These are phyloP conservation scores for Rugonectria rugulosa DNA, from an alignment of 2,329 filamentous ascomycete genomes.

Conservation along the genomic window DNA sequence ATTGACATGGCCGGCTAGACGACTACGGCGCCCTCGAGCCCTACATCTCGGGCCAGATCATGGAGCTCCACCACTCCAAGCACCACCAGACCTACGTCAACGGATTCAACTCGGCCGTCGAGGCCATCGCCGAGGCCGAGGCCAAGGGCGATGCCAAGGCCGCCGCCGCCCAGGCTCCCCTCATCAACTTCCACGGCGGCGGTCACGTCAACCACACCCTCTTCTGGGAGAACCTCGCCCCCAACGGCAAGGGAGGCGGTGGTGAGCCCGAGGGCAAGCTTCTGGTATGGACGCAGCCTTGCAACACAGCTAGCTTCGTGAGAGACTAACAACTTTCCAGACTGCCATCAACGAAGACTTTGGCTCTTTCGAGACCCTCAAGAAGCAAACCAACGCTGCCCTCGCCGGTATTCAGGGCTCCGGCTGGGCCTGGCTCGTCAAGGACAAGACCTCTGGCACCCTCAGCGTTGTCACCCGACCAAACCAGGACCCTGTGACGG, in stretches of 20 bases:
- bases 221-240: constrained; percentile 85
- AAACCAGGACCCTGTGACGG: constrained; percentile 90
- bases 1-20: constrained; percentile 61
- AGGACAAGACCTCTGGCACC: constrained; percentile 68
- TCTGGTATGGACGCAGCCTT: constrained; percentile 48
- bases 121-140: constrained; percentile 73
- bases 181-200: constrained; percentile 82
- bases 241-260: constrained; percentile 67
- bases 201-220: constrained; percentile 88
- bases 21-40: constrained; percentile 96
- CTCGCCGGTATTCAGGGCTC: constrained; percentile 83
- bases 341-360: constrained; percentile 71
- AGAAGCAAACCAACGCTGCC: constrained; percentile 71
- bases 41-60: constrained; percentile 85
- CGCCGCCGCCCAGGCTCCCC: constrained; percentile 58
- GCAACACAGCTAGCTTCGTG: no score
- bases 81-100: constrained; percentile 96
- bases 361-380: constrained; percentile 70
- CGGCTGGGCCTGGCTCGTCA: constrained; percentile 90
- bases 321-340: constrained; percentile 38
- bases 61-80: constrained; percentile 94
- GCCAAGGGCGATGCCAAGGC: constrained; percentile 65
- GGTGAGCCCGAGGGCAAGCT: constrained; percentile 70
- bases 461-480: constrained; percentile 74
- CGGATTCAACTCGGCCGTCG: constrained; percentile 81